A percentile compares a stretch with the other conserved stretches of the same genome.
phyloP scores from a whole-genome alignment of 2,329 filamentous ascomycete genomes.

The Fonsecaea pugnacius region DNA sequence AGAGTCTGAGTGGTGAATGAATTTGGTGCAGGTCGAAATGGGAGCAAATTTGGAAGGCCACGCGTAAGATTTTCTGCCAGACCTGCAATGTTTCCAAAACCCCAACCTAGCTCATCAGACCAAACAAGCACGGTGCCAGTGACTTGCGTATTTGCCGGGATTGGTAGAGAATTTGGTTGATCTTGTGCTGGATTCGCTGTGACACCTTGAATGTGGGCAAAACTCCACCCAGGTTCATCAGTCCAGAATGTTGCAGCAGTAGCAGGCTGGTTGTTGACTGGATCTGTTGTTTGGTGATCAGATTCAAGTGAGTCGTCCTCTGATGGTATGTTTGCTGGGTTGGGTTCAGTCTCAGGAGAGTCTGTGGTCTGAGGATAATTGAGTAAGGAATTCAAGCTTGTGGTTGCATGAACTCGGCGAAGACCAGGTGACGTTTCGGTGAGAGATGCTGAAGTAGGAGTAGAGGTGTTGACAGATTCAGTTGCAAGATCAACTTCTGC shows the following conservation, averaged over 20 bases:
- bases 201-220: not conserved
- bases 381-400: not conserved
- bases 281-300: not conserved
- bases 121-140: not conserved
- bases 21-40: too few relatives aligned
- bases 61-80: too few relatives aligned
- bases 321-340: not conserved
- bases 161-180: not conserved
- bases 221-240: slow-evolving; percentile 2
- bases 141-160: not conserved
- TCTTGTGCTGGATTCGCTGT: not conserved
- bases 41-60: not conserved
- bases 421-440: not conserved
- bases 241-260: not conserved
- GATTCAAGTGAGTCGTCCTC: not conserved
- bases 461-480: not conserved
- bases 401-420: not conserved
- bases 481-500: not conserved
- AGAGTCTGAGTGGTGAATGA: not conserved
- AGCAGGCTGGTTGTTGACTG: not conserved
- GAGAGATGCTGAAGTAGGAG: not conserved
- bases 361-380: not conserved
- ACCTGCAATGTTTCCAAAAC: too few relatives aligned
- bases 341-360: not conserved
- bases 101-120: not conserved